Evolutionary conservation across 768 basidiomycete genomes (phyloP), one percentile per base, ranked within the genome.

Genomic region (Mycena amicta): DNA sequence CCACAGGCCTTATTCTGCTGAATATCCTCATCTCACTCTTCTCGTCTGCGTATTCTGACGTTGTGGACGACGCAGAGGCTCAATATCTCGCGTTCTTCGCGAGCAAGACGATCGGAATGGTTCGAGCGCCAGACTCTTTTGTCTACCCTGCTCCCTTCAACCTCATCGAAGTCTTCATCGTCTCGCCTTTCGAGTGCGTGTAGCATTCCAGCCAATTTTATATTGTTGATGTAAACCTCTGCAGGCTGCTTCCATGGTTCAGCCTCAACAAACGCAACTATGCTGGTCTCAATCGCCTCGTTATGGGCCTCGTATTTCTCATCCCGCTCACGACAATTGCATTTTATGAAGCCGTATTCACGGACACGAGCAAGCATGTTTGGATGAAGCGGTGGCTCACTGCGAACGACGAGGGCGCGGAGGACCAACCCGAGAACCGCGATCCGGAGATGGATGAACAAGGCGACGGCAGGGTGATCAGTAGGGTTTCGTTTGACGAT

Each of bases 21-120:
- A 98, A 98, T 69, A 87, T 98, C 68, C 80, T 98, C 67, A 94
- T 98, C 65, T 97, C 95, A n/a, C 75, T 98, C 65, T 97, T 97
- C 71, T 87, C 94, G 18, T 92, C 93, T 50, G 93, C 94, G 1
- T 96, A 96, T 67, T 85, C 88, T 12, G 94, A 95, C 66, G 93
- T 93, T 6, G 80, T 93, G 1, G 84, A 83, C 30, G 88, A 95
- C 64, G 93, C 94, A 1, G 90, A 92, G 68, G 93, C 93, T 22
- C 87, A 97, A 76, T 95, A 92, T 70, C 78, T 97, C 43, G 83
- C 92, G 3, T 95, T 93, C 77, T 97, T 93, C 70, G 93, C 95
- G 2, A 80, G 81, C 65, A 96, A 96, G 77, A 90, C 93, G 3
- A 72, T 93, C 46, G 81, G 82, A 15, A 90, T 93, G 92, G 90